phyloP scores from a whole-genome alignment of 73 alveolate genomes.

The Paramecium biaurelia region DNA sequence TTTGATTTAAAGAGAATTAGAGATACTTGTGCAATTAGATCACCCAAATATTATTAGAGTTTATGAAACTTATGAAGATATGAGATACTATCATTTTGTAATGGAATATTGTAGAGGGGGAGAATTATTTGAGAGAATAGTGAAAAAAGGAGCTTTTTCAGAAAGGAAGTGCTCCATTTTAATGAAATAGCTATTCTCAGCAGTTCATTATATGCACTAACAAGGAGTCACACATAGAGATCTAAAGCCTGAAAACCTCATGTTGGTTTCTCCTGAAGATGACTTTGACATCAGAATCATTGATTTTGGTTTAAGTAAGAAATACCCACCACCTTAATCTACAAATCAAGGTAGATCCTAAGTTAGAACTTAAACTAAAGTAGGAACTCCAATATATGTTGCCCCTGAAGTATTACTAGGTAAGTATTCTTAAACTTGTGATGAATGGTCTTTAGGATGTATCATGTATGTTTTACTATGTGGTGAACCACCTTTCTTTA shows the following conservation, averaged over 20 bases:
- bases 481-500: slow-evolving; percentile 92
- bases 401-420: slow-evolving; percentile 70
- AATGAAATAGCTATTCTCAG: slow-evolving; percentile 58
- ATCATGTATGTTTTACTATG: slow-evolving; percentile 85
- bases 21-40: slow-evolving; percentile 72
- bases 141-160: slow-evolving; percentile 28
- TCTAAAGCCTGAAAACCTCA: slow-evolving; percentile 67
- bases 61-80: slow-evolving; percentile 76
- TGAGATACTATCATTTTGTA: slow-evolving; percentile 70
- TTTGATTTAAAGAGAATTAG: slow-evolving; percentile 70
- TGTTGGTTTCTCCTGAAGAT: slow-evolving; percentile 58
- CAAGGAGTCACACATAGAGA: slow-evolving; percentile 69
- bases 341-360: not conserved
- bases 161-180: slow-evolving; percentile 35
- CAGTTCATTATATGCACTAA: slow-evolving; percentile 73
- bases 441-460: slow-evolving; percentile 75
- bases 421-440: slow-evolving; percentile 62
- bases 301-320: slow-evolving; percentile 67
- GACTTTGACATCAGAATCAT: slow-evolving; percentile 64
- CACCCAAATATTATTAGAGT: slow-evolving; percentile 83
- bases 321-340: not conserved
- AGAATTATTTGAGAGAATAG: slow-evolving; percentile 64
- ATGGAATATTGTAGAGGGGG: slow-evolving; percentile 84
- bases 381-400: slow-evolving; percentile 68
- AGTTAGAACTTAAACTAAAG: slow-evolving; percentile 57